These are phyloP conservation scores for Lomentospora prolificans DNA, from an alignment of 2,329 filamentous ascomycete genomes.

Conservation along the genomic window DNA sequence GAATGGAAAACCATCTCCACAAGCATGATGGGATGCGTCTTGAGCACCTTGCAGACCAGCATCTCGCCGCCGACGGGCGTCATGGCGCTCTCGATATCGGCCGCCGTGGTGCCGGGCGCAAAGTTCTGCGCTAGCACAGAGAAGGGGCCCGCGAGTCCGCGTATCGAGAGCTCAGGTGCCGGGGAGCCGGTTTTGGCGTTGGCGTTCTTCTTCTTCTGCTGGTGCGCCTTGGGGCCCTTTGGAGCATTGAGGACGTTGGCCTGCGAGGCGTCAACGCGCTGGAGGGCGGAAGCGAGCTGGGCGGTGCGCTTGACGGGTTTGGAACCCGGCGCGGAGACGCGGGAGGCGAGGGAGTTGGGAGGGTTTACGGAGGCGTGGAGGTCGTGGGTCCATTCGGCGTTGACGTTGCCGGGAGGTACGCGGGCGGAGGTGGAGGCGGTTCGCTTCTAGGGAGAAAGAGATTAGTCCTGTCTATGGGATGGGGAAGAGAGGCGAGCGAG, in stretches of 20 bases:
- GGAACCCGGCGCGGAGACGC: constrained; percentile 32
- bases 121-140: constrained; percentile 73
- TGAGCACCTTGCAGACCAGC: constrained; percentile 56
- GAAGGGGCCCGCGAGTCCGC: constrained; percentile 63
- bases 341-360: constrained; percentile 33
- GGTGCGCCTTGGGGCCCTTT: constrained; percentile 8
- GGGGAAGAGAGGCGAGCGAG: background rate
- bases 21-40: constrained; percentile 60
- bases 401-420: constrained; percentile 39
- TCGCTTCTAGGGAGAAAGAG: too few species aligned
- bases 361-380: constrained; percentile 41
- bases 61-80: constrained; percentile 62
- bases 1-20: constrained; percentile 68
- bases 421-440: constrained; percentile 8
- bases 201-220: constrained; percentile 18
- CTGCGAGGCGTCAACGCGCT: constrained; percentile 29
- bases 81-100: constrained; percentile 76
- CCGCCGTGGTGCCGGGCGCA: constrained; percentile 68
- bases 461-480: background rate
- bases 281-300: constrained; percentile 35
- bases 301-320: constrained; percentile 22
- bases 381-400: constrained; percentile 64
- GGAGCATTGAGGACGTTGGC: constrained; percentile 21
- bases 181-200: constrained; percentile 17
- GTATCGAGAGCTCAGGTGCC: constrained; percentile 53